Base-by-base conservation (phyloP, 2,329 filamentous ascomycete genomes). In the Cucurbitaria berberidis region DNA sequence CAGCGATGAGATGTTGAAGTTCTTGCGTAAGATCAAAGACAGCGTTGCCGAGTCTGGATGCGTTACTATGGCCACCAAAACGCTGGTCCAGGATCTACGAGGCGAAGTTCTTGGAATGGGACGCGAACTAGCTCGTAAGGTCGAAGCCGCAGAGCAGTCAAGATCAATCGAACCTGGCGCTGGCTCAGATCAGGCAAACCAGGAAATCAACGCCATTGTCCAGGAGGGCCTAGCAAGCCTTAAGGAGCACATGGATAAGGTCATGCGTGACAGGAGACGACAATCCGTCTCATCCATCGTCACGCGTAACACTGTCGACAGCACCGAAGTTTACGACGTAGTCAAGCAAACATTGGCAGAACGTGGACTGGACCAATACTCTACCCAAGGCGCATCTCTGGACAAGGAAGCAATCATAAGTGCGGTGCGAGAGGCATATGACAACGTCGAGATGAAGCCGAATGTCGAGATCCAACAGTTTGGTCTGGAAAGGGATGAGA, bases 101-200 rank as follows among this genome's bases (percentile, higher is more conserved):
- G 93, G 92, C 2, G 93, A 98, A 71, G 92, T 98, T 8, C 82
- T 97, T 4, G 93, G 92, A 3, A 97, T 97, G 93, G 93, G 93
- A 3, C 84, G 93, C 51, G 92, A 97, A 62, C 86, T 98, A 42
- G 92, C 89, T 35, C 88, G 91, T 51, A 89, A 92, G 62, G 82
- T 98, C n/a, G 90, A 95, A 57, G 86, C 91, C 57, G 82, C 86
- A 9, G 76, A 75, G 60, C 82, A 83, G 49, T 77, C 80, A 1
- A 73, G 68, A 32, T 68, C 68, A 11, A 81, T 81, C 3, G 70
- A 63, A 59, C 71, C 54, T 45, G 68, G 61, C 40, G 68, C 64
- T 53, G 74, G 67, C 15, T 65, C 64, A 40, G 60, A 61, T 24
- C 53, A 72, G 32, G 63, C 83, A 48, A 86, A 86, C 51, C 86